phyloP scores from a whole-genome alignment of 116 monocot species.

The Zostera marina region DNA sequence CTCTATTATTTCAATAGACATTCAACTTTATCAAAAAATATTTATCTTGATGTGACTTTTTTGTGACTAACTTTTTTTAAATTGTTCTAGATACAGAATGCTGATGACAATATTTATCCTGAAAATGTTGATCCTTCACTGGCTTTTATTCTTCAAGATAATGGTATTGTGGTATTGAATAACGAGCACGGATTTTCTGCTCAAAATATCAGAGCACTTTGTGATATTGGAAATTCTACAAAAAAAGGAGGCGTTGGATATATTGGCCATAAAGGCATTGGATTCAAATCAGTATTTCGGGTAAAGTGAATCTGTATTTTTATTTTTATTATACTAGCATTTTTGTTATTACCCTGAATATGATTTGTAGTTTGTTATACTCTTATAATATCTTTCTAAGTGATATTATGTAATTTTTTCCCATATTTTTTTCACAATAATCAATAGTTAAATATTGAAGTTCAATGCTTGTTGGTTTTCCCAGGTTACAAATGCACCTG shows the following conservation, averaged over 20 bases:
- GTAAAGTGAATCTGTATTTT: slow-evolving; percentile 18
- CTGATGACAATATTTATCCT: slow-evolving; percentile 86
- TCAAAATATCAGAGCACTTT: slow-evolving; percentile 90
- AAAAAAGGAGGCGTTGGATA: slow-evolving; percentile 80
- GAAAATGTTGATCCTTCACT: slow-evolving; percentile 64
- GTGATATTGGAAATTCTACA: slow-evolving; percentile 97
- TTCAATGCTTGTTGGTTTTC: slow-evolving; percentile 8
- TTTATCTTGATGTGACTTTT: background rate
- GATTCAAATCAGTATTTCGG: slow-evolving; percentile 99
- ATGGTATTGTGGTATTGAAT: slow-evolving; percentile 72
- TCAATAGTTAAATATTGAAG: slow-evolving; percentile 3
- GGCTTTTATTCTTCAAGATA: slow-evolving; percentile 71
- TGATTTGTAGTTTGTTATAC: too few species aligned
- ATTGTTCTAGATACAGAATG: slow-evolving; percentile 77
- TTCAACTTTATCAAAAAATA: too few species aligned
- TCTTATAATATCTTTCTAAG: too few species aligned
- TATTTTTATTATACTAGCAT: background rate
- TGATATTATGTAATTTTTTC: background rate
- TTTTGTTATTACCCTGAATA: background rate
- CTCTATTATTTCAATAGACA: background rate
- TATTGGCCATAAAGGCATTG: slow-evolving; percentile 96
- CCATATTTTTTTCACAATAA: background rate
- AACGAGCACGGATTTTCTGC: slow-evolving; percentile 83
- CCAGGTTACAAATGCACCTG: slow-evolving; percentile 95
- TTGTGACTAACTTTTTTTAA: background rate